Conservation (phyloP, 1,139 yeast genomes). For the Hanseniaspora sp. region DNA sequence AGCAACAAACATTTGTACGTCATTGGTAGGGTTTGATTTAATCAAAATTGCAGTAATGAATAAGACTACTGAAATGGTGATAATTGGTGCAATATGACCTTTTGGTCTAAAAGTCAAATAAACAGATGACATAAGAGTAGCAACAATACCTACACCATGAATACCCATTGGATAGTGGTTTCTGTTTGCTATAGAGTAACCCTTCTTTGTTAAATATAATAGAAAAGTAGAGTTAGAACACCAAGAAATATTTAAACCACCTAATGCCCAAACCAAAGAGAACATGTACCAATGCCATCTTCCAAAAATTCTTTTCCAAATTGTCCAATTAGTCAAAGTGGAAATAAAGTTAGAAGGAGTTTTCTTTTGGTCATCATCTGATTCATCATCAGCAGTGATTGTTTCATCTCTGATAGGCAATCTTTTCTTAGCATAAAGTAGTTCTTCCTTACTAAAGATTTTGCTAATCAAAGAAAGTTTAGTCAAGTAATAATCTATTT, state of each 20-base stretch:
- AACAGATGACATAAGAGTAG: constrained; percentile 39
- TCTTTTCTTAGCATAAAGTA: constrained; percentile 33
- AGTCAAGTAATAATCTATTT: constrained; percentile 1
- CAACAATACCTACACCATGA: constrained; percentile 42
- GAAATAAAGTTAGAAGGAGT: not conserved
- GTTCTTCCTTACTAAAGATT: constrained; percentile 34
- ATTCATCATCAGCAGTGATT: not conserved
- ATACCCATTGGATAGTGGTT: constrained; percentile 51
- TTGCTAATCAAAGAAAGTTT: constrained; percentile 20
- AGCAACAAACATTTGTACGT: constrained; percentile 39
- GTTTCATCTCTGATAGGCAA: constrained; percentile 33
- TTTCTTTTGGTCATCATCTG: no score
- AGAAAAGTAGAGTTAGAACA: constrained; percentile 44
- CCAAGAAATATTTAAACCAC: constrained; percentile 51
- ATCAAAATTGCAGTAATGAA: constrained; percentile 39
- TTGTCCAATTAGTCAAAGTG: constrained; percentile 35
- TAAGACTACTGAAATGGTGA: constrained; percentile 35
- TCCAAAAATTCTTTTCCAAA: constrained; percentile 39
- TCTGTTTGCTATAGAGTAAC: constrained; percentile 38
- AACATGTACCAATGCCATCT: constrained; percentile 53
- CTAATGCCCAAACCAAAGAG: constrained; percentile 44
- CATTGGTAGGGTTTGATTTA: constrained; percentile 31
- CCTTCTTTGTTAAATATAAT: constrained; percentile 38
- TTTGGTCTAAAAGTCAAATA: constrained; percentile 39
- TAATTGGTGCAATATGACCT: constrained; percentile 43